A percentile compares a stretch with the other conserved stretches of the same genome.
phyloP scores from a whole-genome alignment of 2,329 filamentous ascomycete species.

The Cladosporium cucumerinum region DNA sequence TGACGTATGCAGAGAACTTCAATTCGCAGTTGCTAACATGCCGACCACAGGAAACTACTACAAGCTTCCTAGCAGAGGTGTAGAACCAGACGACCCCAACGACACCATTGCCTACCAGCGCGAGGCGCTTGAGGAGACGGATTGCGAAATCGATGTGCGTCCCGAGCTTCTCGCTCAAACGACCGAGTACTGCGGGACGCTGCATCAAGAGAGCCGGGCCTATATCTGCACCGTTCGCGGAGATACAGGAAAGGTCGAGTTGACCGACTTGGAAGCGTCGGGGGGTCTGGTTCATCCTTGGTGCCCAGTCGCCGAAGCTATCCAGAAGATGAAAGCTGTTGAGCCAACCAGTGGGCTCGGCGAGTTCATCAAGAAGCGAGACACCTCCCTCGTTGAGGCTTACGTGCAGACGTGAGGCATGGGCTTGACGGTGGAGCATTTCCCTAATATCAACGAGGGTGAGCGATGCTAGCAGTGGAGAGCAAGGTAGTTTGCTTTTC shows the following conservation, averaged over 20 bases:
- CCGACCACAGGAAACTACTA: conserved; percentile 14
- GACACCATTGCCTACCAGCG: conserved; percentile 10
- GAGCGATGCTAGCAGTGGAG: too few relatives aligned
- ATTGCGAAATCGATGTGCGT: conserved; percentile 11
- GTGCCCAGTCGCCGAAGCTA: not conserved
- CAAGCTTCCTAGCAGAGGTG: conserved; percentile 19
- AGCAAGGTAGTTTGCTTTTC: not conserved
- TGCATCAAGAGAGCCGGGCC: not conserved
- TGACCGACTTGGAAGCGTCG: not conserved
- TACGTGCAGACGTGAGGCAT: not conserved
- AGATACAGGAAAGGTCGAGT: not conserved
- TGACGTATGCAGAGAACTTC: not conserved
- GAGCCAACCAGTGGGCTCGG: not conserved
- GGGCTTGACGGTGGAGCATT: not conserved
- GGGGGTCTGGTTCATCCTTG: not conserved
- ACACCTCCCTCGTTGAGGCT: not conserved
- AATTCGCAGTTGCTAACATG: not conserved
- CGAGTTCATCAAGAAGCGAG: not conserved
- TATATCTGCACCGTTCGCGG: not conserved
- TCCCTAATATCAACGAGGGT: not conserved
- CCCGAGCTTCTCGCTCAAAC: conserved; percentile 11
- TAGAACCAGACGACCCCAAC: conserved; percentile 13
- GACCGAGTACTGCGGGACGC: not conserved
- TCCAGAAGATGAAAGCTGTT: not conserved
- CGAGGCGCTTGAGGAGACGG: conserved; percentile 19